These are phyloP conservation scores for Lactarius akahatsu DNA, from an alignment of 768 basidiomycete genomes.

Conservation along the genomic window DNA sequence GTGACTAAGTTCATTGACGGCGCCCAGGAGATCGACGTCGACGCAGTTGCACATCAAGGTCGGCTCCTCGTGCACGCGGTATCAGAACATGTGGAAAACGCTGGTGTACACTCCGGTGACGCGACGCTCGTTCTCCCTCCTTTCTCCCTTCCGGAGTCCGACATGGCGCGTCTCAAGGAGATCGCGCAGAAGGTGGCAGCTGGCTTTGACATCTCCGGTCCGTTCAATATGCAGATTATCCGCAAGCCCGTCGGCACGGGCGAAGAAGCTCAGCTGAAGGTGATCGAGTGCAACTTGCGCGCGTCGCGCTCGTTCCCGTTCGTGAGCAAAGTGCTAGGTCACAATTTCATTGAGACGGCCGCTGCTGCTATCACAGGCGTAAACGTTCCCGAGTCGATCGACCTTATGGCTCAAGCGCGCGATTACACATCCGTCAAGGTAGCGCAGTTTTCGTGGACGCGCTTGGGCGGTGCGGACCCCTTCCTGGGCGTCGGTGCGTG, in stretches of 20 bases:
- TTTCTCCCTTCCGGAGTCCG: conserved; percentile 68
- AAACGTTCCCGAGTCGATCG: conserved; percentile 86
- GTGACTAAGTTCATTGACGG: conserved; percentile 98
- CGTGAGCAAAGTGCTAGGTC: conserved; percentile 96
- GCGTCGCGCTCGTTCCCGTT: conserved; percentile 99
- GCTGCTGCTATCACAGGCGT: conserved; percentile 83
- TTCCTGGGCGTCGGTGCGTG: conserved; percentile 89
- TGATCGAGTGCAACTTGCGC: conserved; percentile 98
- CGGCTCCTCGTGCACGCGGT: conserved; percentile 91
- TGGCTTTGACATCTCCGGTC: conserved; percentile 96
- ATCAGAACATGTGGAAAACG: conserved; percentile 98
- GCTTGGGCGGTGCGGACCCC: conserved; percentile 92
- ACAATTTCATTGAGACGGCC: conserved; percentile 95
- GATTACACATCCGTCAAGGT: conserved; percentile 97
- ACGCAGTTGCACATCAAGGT: conserved; percentile 94
- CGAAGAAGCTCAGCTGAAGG: conserved; percentile 77
- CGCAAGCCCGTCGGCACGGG: conserved; percentile 60
- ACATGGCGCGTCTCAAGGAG: conserved; percentile 85
- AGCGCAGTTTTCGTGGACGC: conserved; percentile 98
- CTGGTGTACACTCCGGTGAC: conserved; percentile 98
- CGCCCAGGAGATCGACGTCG: conserved; percentile 97
- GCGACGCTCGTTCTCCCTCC: conserved; percentile 97
- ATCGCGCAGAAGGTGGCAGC: conserved; percentile 94
- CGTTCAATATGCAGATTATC: conserved; percentile 99
- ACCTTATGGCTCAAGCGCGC: conserved; percentile 85